phyloP scores from a whole-genome alignment of 768 basidiomycete genomes.

The Xanthoconium purpureum region DNA sequence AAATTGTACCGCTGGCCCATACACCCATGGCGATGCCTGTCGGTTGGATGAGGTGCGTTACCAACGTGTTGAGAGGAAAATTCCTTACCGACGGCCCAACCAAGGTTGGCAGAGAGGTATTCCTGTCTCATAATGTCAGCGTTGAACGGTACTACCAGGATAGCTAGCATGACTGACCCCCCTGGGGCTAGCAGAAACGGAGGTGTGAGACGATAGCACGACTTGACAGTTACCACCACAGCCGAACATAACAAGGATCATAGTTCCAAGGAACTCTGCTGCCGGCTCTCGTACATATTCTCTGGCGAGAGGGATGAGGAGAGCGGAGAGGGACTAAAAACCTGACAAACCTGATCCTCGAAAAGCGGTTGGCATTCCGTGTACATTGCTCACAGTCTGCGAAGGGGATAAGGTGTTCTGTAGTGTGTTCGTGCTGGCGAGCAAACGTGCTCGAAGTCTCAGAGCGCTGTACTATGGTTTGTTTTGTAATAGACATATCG shows the following conservation, averaged over 20 bases:
- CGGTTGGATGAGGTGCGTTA: neutral
- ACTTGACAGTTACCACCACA: conserved; percentile 57
- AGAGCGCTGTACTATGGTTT: conserved; percentile 16
- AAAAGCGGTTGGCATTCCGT: conserved; percentile 51
- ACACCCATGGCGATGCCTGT: conserved; percentile 60
- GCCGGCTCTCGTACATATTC: conserved; percentile 52
- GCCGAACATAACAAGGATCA: conserved; percentile 59
- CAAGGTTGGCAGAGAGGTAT: conserved; percentile 25
- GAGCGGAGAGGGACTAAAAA: neutral
- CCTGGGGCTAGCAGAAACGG: conserved; percentile 45
- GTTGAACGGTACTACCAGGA: neutral
- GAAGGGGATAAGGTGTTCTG: conserved; percentile 11
- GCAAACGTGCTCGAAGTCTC: conserved; percentile 18
- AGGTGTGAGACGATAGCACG: conserved; percentile 44
- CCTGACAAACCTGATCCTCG: conserved; percentile 46
- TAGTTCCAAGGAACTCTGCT: conserved; percentile 62
- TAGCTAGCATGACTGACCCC: conserved; percentile 44
- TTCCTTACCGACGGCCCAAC: conserved; percentile 33
- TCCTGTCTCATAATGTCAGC: conserved; percentile 15
- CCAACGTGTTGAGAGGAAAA: neutral
- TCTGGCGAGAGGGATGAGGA: conserved; percentile 28
- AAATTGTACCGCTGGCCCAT: conserved; percentile 63
- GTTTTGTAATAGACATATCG: conserved; percentile 22
- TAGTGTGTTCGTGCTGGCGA: conserved; percentile 7
- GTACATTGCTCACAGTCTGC: conserved; percentile 35